Evolutionary conservation across 2,329 filamentous ascomycete genomes (phyloP).

Genomic region (Emergomyces africanus): DNA sequence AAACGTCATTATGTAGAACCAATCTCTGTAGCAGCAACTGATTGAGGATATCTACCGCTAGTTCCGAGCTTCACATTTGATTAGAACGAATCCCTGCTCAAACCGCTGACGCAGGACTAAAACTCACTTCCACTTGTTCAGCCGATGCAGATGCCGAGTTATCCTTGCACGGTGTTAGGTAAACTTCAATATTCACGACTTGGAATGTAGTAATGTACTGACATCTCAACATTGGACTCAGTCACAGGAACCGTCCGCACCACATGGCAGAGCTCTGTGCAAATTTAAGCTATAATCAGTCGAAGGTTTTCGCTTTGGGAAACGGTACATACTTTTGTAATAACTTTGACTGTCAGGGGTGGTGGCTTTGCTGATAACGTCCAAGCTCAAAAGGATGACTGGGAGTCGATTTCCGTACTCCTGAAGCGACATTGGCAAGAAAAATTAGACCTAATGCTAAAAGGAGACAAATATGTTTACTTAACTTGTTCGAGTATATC

Average conservation of each 20-base stretch:
- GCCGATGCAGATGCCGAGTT: slow-evolving; percentile 53
- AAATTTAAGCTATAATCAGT: background rate
- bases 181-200: background rate
- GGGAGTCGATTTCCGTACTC: slow-evolving; percentile 52
- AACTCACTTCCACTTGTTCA: slow-evolving; percentile 43
- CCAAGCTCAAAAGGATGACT: slow-evolving; percentile 55
- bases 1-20: slow-evolving; percentile 34
- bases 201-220: slow-evolving; percentile 7
- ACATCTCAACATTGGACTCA: slow-evolving; percentile 50
- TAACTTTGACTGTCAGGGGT: slow-evolving; percentile 28
- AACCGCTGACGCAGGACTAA: slow-evolving; percentile 30
- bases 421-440: slow-evolving; percentile 13
- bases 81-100: background rate
- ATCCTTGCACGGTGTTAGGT: slow-evolving; percentile 26
- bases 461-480: background rate
- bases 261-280: slow-evolving; percentile 46
- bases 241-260: slow-evolving; percentile 47
- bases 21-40: slow-evolving; percentile 50
- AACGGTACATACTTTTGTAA: slow-evolving; percentile 23
- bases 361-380: slow-evolving; percentile 40
- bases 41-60: slow-evolving; percentile 42
- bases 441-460: background rate
- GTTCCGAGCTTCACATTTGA: slow-evolving; percentile 17
- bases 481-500: slow-evolving; percentile 40
- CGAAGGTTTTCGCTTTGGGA: background rate